These are phyloP conservation scores for Fusarium sp. DNA, from an alignment of 2,329 filamentous ascomycete genomes.

Conservation along the genomic window DNA sequence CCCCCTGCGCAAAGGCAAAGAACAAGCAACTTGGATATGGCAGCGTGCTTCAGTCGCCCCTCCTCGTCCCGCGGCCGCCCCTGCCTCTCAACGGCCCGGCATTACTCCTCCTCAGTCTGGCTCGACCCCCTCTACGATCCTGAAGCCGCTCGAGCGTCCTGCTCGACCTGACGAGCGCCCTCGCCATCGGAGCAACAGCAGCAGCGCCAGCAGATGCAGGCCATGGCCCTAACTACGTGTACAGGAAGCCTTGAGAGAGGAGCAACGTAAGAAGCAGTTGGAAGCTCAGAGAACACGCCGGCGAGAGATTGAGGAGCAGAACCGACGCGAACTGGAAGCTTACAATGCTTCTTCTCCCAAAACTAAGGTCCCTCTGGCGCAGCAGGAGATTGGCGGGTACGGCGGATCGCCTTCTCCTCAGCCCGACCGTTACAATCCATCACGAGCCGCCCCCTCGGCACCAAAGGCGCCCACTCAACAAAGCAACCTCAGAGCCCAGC, in stretches of 20 bases:
- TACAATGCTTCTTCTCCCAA: slow-evolving; percentile 93
- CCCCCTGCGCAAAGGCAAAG: slow-evolving; percentile 67
- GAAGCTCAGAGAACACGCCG: slow-evolving; percentile 66
- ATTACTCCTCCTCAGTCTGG: slow-evolving; percentile 55
- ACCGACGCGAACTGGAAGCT: slow-evolving; percentile 81
- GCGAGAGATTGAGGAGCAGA: slow-evolving; percentile 72
- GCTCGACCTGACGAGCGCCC: slow-evolving; percentile 51
- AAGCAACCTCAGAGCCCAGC: slow-evolving; percentile 74
- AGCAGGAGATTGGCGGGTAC: slow-evolving; percentile 85
- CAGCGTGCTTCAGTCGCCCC: slow-evolving; percentile 71
- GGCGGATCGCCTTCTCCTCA: slow-evolving; percentile 53
- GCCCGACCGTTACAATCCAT: slow-evolving; percentile 85
- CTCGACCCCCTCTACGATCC: slow-evolving; percentile 57
- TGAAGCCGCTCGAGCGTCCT: slow-evolving; percentile 53
- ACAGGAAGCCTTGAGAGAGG: slow-evolving; percentile 64
- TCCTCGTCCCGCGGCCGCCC: slow-evolving; percentile 71
- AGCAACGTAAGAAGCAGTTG: slow-evolving; percentile 71
- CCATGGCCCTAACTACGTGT: slow-evolving; percentile 66
- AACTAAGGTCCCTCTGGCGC: slow-evolving; percentile 81
- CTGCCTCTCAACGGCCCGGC: slow-evolving; percentile 58
- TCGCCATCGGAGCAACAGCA: slow-evolving; percentile 59
- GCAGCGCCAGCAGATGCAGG: slow-evolving; percentile 70
- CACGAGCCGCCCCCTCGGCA: slow-evolving; percentile 84
- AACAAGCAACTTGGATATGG: slow-evolving; percentile 74
- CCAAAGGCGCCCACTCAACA: slow-evolving; percentile 71